Conservation (phyloP, 352 stramenopile genomes). For the Pythium vanterpoolii region DNA sequence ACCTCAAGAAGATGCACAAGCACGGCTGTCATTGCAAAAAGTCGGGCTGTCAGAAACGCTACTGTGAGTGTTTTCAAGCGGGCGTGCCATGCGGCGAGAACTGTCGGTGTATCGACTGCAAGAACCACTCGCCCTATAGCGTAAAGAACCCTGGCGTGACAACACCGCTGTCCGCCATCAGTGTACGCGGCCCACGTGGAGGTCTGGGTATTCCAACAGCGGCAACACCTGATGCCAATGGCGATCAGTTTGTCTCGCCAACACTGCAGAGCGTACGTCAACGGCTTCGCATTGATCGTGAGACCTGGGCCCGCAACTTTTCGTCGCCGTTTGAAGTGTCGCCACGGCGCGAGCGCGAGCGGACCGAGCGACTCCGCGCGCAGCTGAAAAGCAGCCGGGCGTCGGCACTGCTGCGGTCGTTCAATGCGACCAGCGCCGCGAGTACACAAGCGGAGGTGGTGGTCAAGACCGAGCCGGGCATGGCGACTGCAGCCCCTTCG, state of each 20-base stretch:
- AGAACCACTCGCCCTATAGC: slow-evolving; percentile 64
- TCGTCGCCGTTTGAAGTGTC: slow-evolving; percentile 63
- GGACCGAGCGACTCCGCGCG: slow-evolving; percentile 48
- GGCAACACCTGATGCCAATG: slow-evolving; percentile 4
- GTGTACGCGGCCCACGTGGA: slow-evolving; percentile 20
- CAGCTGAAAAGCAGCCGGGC: slow-evolving; percentile 35
- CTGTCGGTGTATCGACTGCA: slow-evolving; percentile 89
- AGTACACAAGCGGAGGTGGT: background rate
- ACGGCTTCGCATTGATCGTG: slow-evolving; percentile 59
- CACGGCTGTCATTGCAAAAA: slow-evolving; percentile 96
- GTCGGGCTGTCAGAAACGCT: slow-evolving; percentile 96
- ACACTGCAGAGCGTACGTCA: slow-evolving; percentile 51
- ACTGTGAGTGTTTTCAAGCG: slow-evolving; percentile 96
- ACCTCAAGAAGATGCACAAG: slow-evolving; percentile 88
- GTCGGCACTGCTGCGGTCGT: slow-evolving; percentile 19
- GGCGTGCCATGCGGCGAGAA: slow-evolving; percentile 83
- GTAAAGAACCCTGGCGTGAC: slow-evolving; percentile 16
- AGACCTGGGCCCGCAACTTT: slow-evolving; percentile 69
- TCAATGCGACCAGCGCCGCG: slow-evolving; percentile 1
- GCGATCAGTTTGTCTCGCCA: slow-evolving; percentile 50
- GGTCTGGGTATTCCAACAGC: background rate
- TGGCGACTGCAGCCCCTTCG: background rate
- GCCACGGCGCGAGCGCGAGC: slow-evolving; percentile 42
- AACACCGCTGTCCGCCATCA: slow-evolving; percentile 22
- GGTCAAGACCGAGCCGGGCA: slow-evolving; percentile 19